phyloP scores from a whole-genome alignment of 306 rosid species.

The Lathyrus aphaca region DNA sequence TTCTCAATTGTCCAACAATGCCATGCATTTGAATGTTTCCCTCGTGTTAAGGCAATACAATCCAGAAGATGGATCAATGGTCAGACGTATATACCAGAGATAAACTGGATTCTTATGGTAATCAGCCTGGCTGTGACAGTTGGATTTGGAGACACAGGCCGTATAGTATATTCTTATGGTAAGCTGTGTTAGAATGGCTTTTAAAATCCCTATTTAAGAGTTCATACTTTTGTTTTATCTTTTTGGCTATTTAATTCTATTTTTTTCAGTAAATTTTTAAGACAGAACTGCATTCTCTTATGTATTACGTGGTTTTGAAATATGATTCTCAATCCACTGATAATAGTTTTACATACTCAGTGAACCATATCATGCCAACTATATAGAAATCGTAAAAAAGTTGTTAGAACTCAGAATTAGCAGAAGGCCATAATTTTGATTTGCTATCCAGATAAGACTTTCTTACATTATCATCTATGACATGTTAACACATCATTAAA shows the following conservation, averaged over 20 bases:
- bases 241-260: slow-evolving; percentile 29
- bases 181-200: slow-evolving; percentile 36
- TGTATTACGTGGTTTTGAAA: slow-evolving; percentile 29
- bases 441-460: neutral
- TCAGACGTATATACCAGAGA: slow-evolving; percentile 84
- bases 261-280: neutral
- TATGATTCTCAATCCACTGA: neutral
- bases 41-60: slow-evolving; percentile 78
- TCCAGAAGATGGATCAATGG: slow-evolving; percentile 83
- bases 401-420: slow-evolving; percentile 23
- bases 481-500: neutral
- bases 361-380: slow-evolving; percentile 30
- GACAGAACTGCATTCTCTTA: slow-evolving; percentile 20
- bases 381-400: slow-evolving; percentile 24
- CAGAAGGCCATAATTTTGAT: slow-evolving; percentile 12
- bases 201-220: slow-evolving; percentile 28
- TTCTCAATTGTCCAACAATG: slow-evolving; percentile 75
- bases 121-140: slow-evolving; percentile 69
- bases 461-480: slow-evolving; percentile 9
- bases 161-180: slow-evolving; percentile 76
- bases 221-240: slow-evolving; percentile 29
- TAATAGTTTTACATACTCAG: neutral
- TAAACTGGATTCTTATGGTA: slow-evolving; percentile 84
- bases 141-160: slow-evolving; percentile 56
- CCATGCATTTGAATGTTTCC: slow-evolving; percentile 81